Evolutionary conservation across 805 yeast species (phyloP), one percentile per base, ranked within the genome.

Genomic region (Lachancea quebecensis): DNA sequence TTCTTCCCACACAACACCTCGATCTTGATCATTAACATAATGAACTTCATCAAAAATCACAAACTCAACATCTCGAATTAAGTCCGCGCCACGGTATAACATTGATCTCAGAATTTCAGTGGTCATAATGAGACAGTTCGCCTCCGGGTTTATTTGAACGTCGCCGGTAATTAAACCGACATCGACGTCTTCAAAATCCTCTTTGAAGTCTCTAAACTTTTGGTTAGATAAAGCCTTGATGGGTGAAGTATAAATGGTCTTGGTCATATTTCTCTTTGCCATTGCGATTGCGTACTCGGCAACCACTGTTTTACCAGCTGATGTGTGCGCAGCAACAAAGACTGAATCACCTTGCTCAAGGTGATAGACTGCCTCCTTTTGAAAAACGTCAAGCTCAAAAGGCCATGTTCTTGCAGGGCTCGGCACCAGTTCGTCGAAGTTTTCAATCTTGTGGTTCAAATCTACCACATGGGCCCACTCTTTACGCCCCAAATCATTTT

Each of bases 1-100:
- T 67, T 93, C 99, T 69, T 93, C 99, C 99, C 99, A 93, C 3
- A 93, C 99, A 11, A 93, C 99, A 59, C 99, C 99, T 65, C 99
- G 80, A 57, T 88, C 96, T 47, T 87, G 82, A 68, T 93, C 99
- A 63, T 93, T 93, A 50, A 93, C 96, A 61, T 93, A 93, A 66
- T 93, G 99, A 1, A 93, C 99, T 62, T 93, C 99, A 68, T 93
- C 99, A 62, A 93, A 93, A 35, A 93, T 89, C 25, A 93, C 96
- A 71, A 90, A 93, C 59, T 91, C 99, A 17, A 93, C 97, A 66
- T 93, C 99, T 63, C 99, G 75, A 55, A 93, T 90, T 38, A 93
- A 66, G 68, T 93, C 99, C 0, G 98, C 96, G 49, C 99, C 99
- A 58, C 96, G 74, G 59, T 93, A 93, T 33, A 93, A 74, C 99